A percentile compares a stretch with the other conserved stretches of the same genome.
These are phyloP conservation scores for Nevesoporus exiguus DNA, from an alignment of 768 basidiomycete species.

Conservation along the genomic window DNA sequence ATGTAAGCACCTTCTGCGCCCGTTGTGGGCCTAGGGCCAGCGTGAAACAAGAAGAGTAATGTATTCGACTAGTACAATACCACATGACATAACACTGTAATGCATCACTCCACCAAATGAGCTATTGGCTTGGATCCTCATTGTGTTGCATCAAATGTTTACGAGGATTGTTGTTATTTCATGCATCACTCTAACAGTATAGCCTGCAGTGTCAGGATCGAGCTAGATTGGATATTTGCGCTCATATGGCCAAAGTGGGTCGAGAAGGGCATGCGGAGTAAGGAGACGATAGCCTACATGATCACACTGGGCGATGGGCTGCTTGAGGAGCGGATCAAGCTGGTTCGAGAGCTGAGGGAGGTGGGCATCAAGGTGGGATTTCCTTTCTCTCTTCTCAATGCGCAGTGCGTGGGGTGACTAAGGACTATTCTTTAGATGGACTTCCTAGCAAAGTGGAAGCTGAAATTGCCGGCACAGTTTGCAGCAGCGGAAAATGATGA, in stretches of 20 bases:
- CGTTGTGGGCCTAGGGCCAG: too few relatives aligned
- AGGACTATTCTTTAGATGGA: constrained; percentile 57
- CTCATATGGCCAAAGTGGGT: constrained; percentile 86
- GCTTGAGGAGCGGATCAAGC: constrained; percentile 75
- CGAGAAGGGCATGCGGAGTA: constrained; percentile 74
- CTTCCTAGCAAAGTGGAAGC: constrained; percentile 89
- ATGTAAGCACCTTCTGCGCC: too few relatives aligned
- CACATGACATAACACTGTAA: too few relatives aligned
- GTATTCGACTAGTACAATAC: too few relatives aligned
- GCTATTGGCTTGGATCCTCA: too few relatives aligned
- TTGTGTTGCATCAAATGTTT: too few relatives aligned
- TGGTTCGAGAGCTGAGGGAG: constrained; percentile 78
- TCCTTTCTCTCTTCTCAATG: background rate
- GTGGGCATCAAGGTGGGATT: constrained; percentile 78
- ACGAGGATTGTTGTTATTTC: too few relatives aligned
- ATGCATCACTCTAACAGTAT: too few relatives aligned
- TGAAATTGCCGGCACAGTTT: constrained; percentile 84
- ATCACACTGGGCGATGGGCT: constrained; percentile 89
- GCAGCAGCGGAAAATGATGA: constrained; percentile 88
- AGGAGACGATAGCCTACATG: constrained; percentile 92
- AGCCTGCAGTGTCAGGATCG: constrained; percentile 89
- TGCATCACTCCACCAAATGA: too few relatives aligned
- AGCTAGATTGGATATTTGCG: constrained; percentile 90
- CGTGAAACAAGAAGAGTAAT: too few relatives aligned
- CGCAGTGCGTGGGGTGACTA: background rate